These are phyloP conservation scores for Aspergillus pseudoterreus DNA, from an alignment of 2,329 filamentous ascomycete genomes.

Conservation along the genomic window DNA sequence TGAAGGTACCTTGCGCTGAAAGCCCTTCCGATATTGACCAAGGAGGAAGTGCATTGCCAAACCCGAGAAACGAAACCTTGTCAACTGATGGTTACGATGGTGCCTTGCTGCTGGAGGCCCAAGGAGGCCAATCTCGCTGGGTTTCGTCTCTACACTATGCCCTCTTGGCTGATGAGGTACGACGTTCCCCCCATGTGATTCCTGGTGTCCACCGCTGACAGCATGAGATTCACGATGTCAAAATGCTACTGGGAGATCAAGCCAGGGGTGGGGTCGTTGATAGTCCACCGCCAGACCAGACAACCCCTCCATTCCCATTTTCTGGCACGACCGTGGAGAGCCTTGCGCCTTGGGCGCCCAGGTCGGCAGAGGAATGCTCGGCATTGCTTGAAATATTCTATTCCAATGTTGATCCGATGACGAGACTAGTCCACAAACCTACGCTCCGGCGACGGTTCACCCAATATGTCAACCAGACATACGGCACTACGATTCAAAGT, in stretches of 20 bases:
- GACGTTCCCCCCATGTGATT: not conserved
- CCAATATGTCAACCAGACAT: constrained; percentile 1
- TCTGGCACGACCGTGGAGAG: not conserved
- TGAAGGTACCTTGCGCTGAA: not conserved
- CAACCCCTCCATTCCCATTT: not conserved
- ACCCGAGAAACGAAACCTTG: not conserved
- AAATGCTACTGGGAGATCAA: constrained; percentile 1
- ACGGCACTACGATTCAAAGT: not conserved
- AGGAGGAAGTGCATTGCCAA: not conserved
- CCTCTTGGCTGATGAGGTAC: constrained; percentile 10
- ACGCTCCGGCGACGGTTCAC: constrained; percentile 2
- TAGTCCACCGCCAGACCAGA: not conserved
- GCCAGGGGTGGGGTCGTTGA: not conserved
- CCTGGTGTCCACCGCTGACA: not conserved
- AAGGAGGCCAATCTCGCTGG: constrained; percentile 9
- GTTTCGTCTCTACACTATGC: constrained; percentile 12
- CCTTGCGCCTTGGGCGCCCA: constrained; percentile 3
- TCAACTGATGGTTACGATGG: constrained; percentile 10
- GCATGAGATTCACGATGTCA: not conserved
- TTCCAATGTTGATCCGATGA: constrained; percentile 6
- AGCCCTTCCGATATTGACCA: not conserved
- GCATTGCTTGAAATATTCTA: constrained; percentile 3
- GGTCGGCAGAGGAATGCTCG: constrained; percentile 5
- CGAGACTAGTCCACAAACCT: constrained; percentile 4
- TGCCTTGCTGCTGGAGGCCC: constrained; percentile 7